Base-by-base conservation (phyloP, 106 monocot species). In the Gastrodia elata region DNA sequence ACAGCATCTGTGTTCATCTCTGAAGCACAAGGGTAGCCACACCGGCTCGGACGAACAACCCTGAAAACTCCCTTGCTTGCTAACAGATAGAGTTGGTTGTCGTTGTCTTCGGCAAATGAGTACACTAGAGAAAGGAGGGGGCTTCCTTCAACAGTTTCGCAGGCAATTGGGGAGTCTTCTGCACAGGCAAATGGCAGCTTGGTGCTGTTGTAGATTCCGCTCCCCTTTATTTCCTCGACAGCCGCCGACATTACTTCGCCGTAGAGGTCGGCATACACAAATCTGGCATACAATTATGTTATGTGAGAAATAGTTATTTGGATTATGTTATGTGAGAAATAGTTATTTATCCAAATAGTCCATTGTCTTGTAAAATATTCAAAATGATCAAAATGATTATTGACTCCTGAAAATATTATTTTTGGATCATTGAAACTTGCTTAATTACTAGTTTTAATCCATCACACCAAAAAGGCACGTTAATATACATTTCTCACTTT, bases 91-190 rank as follows among this genome's bases (percentile, higher is more conserved):
- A 88, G 56, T 43, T 97, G 93, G 58, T 80, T 84, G 35, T 33
- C 86, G 68, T 86, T 97, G 40, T 97, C 97, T 69, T 90, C 86
- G 0, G 84, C 86, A 22, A 88, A 97, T 0, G 97, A 93, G 74
- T 74, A 92, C 43, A 97, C 85, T 7, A 97, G 32, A 2, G 86
- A 84, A 25, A 90, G 87, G 26, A 87, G 84, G 4, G 77, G 15
- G 38, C 81, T 86, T 2, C 81, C 80, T 3, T 67, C 74, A 13
- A 81, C 76, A 0, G 81, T 32, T 2, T 90, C 88, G 42, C 93
- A 97, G 18, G 84, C 74, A 28, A 97, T 88, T 14, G 97, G 93
- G 41, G 90, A 88, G 43, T 84, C 78, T 35, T 68, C 80, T 27
- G 93, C 81, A 71, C 92, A 97, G 30, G 72, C 68, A 34, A 93